A percentile compares a stretch with the other conserved stretches of the same genome.
These are phyloP conservation scores for Cyclanthera cordifolia DNA, from an alignment of 306 rosid species.

Conservation along the genomic window DNA sequence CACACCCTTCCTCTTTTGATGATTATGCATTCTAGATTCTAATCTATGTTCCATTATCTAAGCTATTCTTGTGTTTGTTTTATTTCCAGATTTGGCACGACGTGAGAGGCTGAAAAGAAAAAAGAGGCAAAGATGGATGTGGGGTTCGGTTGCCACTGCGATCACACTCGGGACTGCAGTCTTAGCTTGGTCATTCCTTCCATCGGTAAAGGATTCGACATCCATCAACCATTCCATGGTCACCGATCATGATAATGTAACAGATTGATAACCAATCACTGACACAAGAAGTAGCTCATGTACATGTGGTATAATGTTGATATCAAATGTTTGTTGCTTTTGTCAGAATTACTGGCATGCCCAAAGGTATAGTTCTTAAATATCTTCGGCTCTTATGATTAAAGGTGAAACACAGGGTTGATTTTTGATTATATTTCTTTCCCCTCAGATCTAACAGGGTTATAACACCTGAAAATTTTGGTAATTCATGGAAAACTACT, in stretches of 20 bases:
- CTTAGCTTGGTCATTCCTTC: slow-evolving; percentile 66
- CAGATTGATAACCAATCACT: slow-evolving; percentile 4
- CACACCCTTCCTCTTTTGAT: too few relatives aligned
- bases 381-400: neutral
- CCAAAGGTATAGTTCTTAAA: slow-evolving; percentile 25
- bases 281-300: slow-evolving; percentile 20
- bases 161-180: slow-evolving; percentile 54
- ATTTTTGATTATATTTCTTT: neutral
- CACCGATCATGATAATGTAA: slow-evolving; percentile 9
- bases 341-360: slow-evolving; percentile 23
- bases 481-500: neutral
- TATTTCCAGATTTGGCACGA: slow-evolving; percentile 52
- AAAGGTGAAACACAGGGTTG: neutral
- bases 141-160: slow-evolving; percentile 69
- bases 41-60: too few relatives aligned
- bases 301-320: slow-evolving; percentile 28
- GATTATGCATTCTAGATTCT: neutral
- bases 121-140: slow-evolving; percentile 71
- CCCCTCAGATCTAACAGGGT: slow-evolving; percentile 1
- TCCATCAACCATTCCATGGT: slow-evolving; percentile 1
- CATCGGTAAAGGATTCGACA: slow-evolving; percentile 30
- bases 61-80: too few relatives aligned
- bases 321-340: slow-evolving; percentile 11
- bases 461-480: slow-evolving; percentile 3
- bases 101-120: slow-evolving; percentile 58